Conservation (phyloP, 148 eudicot species). For the Pouteria glomerata region DNA sequence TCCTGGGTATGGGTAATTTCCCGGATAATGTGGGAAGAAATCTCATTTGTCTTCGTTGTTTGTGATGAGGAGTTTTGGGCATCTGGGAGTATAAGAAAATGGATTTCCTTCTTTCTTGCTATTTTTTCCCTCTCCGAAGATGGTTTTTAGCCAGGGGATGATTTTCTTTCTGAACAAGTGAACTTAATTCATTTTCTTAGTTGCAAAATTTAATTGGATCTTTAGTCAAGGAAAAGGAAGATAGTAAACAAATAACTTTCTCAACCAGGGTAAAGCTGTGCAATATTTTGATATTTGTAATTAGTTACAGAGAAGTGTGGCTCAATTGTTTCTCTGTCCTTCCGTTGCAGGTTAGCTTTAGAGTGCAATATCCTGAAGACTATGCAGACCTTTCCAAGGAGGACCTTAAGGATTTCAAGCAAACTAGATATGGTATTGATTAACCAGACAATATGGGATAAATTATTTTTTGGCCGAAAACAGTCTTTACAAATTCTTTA, state of each 20-base stretch:
- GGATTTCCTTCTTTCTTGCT: background rate
- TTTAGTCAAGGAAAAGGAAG: background rate
- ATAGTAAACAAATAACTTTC: background rate
- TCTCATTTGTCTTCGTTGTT: background rate
- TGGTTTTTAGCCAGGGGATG: background rate
- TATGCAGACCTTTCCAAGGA: slow-evolving; percentile 84
- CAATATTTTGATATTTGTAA: background rate
- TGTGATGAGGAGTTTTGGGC: background rate
- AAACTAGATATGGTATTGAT: slow-evolving; percentile 86
- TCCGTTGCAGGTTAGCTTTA: slow-evolving; percentile 71
- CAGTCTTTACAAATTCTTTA: background rate
- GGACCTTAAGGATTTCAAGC: slow-evolving; percentile 92
- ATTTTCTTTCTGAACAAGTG: background rate
- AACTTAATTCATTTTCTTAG: background rate
- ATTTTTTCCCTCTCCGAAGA: background rate
- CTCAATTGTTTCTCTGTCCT: slow-evolving; percentile 3
- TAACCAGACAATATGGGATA: background rate
- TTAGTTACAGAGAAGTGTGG: slow-evolving; percentile 9
- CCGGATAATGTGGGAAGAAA: background rate
- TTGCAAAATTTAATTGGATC: background rate
- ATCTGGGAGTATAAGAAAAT: background rate
- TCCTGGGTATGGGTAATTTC: background rate
- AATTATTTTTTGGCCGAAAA: background rate
- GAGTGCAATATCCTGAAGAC: slow-evolving; percentile 88
- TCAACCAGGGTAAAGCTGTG: background rate